Conservation (phyloP, 169 alveolate genomes). For the Eimeria mitis region DNA sequence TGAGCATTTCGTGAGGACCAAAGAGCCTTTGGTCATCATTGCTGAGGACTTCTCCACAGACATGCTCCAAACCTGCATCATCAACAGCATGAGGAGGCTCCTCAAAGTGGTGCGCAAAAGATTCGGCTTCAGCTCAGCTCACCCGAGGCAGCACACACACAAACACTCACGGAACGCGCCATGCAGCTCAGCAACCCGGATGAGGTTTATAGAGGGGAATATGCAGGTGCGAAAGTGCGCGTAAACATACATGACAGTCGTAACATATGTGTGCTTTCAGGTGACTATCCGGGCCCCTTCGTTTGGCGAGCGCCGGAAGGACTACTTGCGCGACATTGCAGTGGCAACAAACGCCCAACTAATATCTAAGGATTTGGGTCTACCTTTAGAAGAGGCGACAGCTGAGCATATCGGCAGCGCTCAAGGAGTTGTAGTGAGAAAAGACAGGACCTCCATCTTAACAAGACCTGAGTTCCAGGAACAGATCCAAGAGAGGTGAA, state of each 20-base stretch:
- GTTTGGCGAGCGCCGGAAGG: constrained; percentile 94
- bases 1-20: constrained; percentile 91
- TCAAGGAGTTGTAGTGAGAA: constrained; percentile 90
- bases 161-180: background rate
- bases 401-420: constrained; percentile 89
- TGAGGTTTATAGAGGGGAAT: background rate
- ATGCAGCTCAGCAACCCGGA: background rate
- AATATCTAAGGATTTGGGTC: constrained; percentile 91
- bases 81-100: constrained; percentile 92
- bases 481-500: constrained; percentile 74
- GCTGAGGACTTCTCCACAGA: constrained; percentile 94
- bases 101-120: constrained; percentile 89
- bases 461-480: constrained; percentile 88
- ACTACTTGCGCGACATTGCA: constrained; percentile 91
- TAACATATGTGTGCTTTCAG: constrained; percentile 59
- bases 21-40: constrained; percentile 91
- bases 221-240: background rate
- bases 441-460: constrained; percentile 91
- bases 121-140: background rate
- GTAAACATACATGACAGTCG: background rate
- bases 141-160: background rate
- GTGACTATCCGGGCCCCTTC: constrained; percentile 94
- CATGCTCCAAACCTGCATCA: constrained; percentile 91
- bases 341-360: constrained; percentile 92
- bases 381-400: constrained; percentile 89